Evolutionary conservation across 306 rosid species (phyloP), one percentile per base, ranked within the genome.

Genomic region (Sophora flavescens): DNA sequence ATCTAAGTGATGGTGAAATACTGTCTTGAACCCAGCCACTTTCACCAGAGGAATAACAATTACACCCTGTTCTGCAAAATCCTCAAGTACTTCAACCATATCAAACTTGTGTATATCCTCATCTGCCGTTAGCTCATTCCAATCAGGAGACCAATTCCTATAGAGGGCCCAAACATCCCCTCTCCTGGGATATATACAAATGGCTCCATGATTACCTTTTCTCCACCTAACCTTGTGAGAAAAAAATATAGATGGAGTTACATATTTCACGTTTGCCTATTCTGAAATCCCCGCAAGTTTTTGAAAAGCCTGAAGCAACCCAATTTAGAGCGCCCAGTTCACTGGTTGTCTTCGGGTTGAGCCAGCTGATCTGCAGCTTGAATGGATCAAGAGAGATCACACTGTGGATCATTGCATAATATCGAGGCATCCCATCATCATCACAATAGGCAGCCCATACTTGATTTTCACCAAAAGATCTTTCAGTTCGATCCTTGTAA

Each of bases 121-220:
- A 42, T 84, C 84, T 0, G 88, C 73, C 26, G 95, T 92, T 45
- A 87, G 79, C 64, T 88, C 99, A 68, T 95, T 86, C 99, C 99
- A 95, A 50, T 85, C 86, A 22, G 86, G 87, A 42, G 97, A 89
- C 99, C 99, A 92, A 66, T 91, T 90, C 85, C 87, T 78, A 79
- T 90, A 95, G 33, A 95, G 82, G 71, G 99, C 97, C 97, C 97
- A 92, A 83, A 95, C 96, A 70, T 95, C 96, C 26, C 97, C 97
- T 72, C 86, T 92, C 74, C 81, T 88, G 65, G 97, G 97, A 77
- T 89, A 82, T 83, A 95, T 84, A 74, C 83, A 47, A 82, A 92
- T 84, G 57, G 81, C 79, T 18, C 99, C 97, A 14, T 77, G 80
- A 3, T 30, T 22, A 32, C 92, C 86, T 86, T 88, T 83, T 28